These are phyloP conservation scores for Saccharomycodes ludwigii DNA, from an alignment of 805 yeast genomes.

Conservation along the genomic window DNA sequence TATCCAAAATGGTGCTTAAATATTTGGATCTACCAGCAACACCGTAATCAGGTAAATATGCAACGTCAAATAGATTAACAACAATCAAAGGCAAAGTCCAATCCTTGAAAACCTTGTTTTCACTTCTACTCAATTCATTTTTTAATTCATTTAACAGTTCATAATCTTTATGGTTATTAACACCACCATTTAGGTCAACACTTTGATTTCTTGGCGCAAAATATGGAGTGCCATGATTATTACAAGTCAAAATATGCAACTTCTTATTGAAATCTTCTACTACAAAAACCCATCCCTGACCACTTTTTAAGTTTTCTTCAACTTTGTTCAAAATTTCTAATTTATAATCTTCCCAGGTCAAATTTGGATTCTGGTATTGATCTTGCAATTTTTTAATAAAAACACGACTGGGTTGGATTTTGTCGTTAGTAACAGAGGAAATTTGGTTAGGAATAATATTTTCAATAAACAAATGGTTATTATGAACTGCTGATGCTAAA, in stretches of 20 bases:
- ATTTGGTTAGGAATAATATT: constrained; percentile 34
- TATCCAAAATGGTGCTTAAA: constrained; percentile 61
- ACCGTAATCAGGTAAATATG: constrained; percentile 81
- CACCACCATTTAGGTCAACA: constrained; percentile 63
- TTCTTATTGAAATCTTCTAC: constrained; percentile 55
- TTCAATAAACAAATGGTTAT: constrained; percentile 80
- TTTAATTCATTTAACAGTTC: constrained; percentile 32
- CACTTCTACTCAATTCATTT: constrained; percentile 15
- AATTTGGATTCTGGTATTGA: constrained; percentile 17
- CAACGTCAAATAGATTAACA: constrained; percentile 79
- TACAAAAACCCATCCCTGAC: constrained; percentile 69
- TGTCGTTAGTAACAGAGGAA: too few species aligned
- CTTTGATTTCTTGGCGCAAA: constrained; percentile 56
- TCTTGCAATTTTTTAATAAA: constrained; percentile 25
- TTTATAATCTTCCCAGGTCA: constrained; percentile 36
- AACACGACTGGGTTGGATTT: too few species aligned
- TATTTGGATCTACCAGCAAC: constrained; percentile 58
- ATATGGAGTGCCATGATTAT: constrained; percentile 73
- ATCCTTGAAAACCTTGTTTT: constrained; percentile 32
- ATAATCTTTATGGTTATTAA: constrained; percentile 28
- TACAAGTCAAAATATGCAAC: constrained; percentile 39
- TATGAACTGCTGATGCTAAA: constrained; percentile 81
- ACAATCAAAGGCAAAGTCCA: constrained; percentile 54
- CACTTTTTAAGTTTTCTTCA: constrained; percentile 29
- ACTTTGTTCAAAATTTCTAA: constrained; percentile 37